These are phyloP conservation scores for Racocetra persica DNA, from an alignment of 371 early-diverging fungal species.

Conservation along the genomic window DNA sequence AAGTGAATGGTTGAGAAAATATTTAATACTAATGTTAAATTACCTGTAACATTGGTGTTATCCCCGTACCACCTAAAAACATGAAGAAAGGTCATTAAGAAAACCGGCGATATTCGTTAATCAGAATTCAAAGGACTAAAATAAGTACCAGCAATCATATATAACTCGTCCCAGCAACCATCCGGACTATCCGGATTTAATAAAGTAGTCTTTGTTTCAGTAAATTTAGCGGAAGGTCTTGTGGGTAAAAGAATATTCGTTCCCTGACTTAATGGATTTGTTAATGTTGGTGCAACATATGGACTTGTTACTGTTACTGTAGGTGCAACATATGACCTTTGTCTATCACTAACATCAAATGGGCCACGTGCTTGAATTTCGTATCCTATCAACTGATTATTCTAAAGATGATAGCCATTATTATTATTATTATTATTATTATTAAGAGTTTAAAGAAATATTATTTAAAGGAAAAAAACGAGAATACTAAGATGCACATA, in stretches of 20 bases:
- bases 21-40: too few species aligned
- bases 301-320: too few species aligned
- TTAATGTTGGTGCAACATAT: not conserved
- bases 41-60: conserved; percentile 75
- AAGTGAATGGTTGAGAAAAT: too few species aligned
- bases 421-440: not conserved
- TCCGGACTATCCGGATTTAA: conserved; percentile 38
- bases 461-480: not conserved
- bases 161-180: conserved; percentile 42
- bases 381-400: conserved; percentile 35
- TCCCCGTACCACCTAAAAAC: conserved; percentile 62
- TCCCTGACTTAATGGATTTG: too few species aligned
- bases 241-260: too few species aligned
- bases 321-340: not conserved
- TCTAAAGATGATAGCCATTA: not conserved
- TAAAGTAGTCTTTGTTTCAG: not conserved
- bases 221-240: too few species aligned
- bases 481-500: not conserved
- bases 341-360: conserved; percentile 28
- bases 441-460: not conserved
- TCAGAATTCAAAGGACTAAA: too few species aligned
- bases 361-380: conserved; percentile 43
- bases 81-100: too few species aligned
- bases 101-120: too few species aligned
- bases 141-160: conserved; percentile 54